A percentile compares a stretch with the other conserved stretches of the same genome.
Evolutionary conservation across 2,329 filamentous ascomycete genomes (phyloP).

Genomic region (Pseudogymnoascus sp.): DNA sequence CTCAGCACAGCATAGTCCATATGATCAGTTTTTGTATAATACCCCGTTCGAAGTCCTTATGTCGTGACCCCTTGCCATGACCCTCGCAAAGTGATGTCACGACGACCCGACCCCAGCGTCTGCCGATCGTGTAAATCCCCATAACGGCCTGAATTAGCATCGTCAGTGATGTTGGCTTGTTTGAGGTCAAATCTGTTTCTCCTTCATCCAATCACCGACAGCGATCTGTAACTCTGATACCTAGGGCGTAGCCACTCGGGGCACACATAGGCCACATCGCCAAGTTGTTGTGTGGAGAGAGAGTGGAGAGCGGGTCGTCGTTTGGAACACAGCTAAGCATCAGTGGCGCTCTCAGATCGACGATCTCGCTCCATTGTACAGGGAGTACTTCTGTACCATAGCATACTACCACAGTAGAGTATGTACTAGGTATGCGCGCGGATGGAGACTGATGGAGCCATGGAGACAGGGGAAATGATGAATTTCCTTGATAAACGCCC

Average conservation of each 20-base stretch:
- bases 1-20: background rate
- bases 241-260: background rate
- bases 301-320: background rate
- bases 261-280: background rate
- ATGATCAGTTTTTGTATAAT: background rate
- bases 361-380: background rate
- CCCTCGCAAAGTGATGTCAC: slow-evolving; percentile 3
- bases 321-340: slow-evolving; percentile 6
- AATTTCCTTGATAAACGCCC: slow-evolving; percentile 3
- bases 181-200: slow-evolving; percentile 4
- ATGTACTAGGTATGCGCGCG: background rate
- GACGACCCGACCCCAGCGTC: background rate
- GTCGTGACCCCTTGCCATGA: background rate
- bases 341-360: background rate
- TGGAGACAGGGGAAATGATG: slow-evolving; percentile 3
- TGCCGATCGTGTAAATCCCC: background rate
- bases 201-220: background rate
- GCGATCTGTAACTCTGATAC: slow-evolving; percentile 1
- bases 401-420: background rate
- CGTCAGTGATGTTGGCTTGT: slow-evolving; percentile 2
- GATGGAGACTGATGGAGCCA: slow-evolving; percentile 2
- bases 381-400: background rate
- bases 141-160: slow-evolving; percentile 5
- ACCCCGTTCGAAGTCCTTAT: background rate
- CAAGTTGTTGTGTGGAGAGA: background rate